Base-by-base conservation (phyloP, 495 filamentous ascomycete genomes). In the Penicillium odoratum region DNA sequence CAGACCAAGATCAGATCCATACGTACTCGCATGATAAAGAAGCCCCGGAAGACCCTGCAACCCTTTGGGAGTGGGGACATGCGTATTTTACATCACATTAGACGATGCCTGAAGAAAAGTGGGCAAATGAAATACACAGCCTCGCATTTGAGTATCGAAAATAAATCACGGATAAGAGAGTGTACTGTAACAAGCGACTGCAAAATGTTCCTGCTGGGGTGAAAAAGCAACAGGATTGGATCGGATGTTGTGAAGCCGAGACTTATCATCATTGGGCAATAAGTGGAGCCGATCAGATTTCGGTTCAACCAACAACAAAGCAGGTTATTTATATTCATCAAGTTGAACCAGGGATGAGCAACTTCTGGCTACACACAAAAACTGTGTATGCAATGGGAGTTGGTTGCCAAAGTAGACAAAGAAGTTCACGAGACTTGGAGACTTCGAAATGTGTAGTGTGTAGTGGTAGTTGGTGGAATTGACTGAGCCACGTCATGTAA, bases 281-380 rank as follows among this genome's bases (percentile, higher is more conserved):
- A 30, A 48, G 62, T 61, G 53, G 58, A 50, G 49, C 38, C 48
- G 4, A 16, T 34, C 40, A 28, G 28, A 11, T 9, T 34, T 38
- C n/a, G 9, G 13, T 55, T 43, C 1, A 25, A 25, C 65, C 65
- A 68, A 65, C 56, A 38, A 50, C 4, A 55, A 18, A 21, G 18
- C 4, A 16, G 16, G 30, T 48, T 65, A 59, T 65, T 65, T 65
- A 54, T 60, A 48, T 58, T 38, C 49, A 5, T 13, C 7, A 54
- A 49, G 51, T 55, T 26, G 55, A 56, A 46, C 62, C 57, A 55
- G 28, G 30, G 18, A 48, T 13, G 8, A n/a, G 15, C 50, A 42
- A 25, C 7, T 43, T 48, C n/a, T 54, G 46, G 45, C 50, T 28
- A 44, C 52, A 53, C 13, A 34, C n/a, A 21, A n/a, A 49, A 18